Base-by-base conservation (phyloP, 2,329 filamentous ascomycete genomes). In the Thelonectria rubi region DNA sequence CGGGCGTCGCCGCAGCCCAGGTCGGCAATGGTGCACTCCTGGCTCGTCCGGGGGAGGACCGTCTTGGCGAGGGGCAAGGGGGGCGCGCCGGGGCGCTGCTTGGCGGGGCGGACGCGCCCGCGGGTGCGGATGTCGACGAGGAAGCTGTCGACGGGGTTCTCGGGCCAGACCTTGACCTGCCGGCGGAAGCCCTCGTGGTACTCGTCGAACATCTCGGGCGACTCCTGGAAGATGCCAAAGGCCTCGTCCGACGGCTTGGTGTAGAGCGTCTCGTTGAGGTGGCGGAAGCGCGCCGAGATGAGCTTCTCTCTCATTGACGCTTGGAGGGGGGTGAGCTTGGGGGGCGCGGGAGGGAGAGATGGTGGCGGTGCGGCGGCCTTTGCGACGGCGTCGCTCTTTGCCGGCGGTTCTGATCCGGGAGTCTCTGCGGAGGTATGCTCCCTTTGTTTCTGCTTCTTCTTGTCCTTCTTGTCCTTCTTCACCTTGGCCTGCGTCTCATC, bases 131-230 rank as follows among this genome's bases (percentile, higher is more conserved):
- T 88, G 52, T 90, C 85, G 26, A 80, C 75, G 66, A 97, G 89
- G 79, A 97, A 98, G 60, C 86, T 87, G 76, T 97, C 92, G 48
- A 99, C 93, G 0, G 95, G 95, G 78, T 99, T 99, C 74, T 94
- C 92, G 8, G 95, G 95, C 95, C 95, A 99, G 2, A 94, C 91
- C 73, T 92, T 90, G 61, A 98, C 95, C 80, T 99, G 95, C 55
- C 94, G 91, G 1, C 94, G 91, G 84, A 99, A 99, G 34, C 95
- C 95, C 63, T 93, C 90, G 79, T 99, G 95, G 78, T 99, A 99
- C 79, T 98, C 94, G 69, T 88, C 85, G 79, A 98, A 99, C 85
- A 98, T 94, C 74, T 97, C 92, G 0, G 95, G 95, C 51, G 92
- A 92, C 34, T 91, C 83, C 53, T 87, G 82, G 81, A 99, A 98